Evolutionary conservation across 2,329 filamentous ascomycete species (phyloP).

Genomic region (Fusarium multiceps): DNA sequence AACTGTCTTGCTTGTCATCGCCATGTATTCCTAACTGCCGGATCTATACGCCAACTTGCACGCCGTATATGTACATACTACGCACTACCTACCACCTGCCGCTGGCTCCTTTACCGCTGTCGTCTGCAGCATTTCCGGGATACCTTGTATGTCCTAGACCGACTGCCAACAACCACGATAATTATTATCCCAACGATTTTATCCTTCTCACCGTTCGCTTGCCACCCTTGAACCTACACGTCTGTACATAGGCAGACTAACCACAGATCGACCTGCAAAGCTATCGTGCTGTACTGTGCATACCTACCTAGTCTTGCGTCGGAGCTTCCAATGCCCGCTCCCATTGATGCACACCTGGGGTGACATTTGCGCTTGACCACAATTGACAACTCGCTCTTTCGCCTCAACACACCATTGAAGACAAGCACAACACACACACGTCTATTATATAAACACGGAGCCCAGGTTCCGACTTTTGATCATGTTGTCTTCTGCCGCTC

Average conservation of each 20-base stretch:
- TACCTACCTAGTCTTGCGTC: constrained; percentile 12
- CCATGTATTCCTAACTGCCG: constrained; percentile 29
- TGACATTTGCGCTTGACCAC: constrained; percentile 31
- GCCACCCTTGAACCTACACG: constrained; percentile 37
- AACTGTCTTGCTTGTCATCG: constrained; percentile 25
- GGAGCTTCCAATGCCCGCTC: constrained; percentile 38
- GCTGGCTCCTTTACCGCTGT: constrained; percentile 28
- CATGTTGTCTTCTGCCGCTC: constrained; percentile 34
- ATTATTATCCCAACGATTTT: constrained; percentile 39
- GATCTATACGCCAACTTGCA: constrained; percentile 13
- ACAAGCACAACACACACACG: constrained; percentile 20
- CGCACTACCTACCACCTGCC: not conserved
- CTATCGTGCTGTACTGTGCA: constrained; percentile 16
- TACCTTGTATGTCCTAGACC: constrained; percentile 39
- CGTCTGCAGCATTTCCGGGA: constrained; percentile 24
- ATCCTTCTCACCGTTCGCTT: constrained; percentile 33
- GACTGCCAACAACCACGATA: constrained; percentile 32
- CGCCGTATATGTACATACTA: constrained; percentile 20
- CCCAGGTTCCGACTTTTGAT: constrained; percentile 17
- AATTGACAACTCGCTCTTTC: constrained; percentile 25
- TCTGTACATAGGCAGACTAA: constrained; percentile 25
- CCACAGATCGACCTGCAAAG: constrained; percentile 35
- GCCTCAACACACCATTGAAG: constrained; percentile 22
- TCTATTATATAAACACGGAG: constrained; percentile 36
- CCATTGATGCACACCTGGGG: constrained; percentile 40